Evolutionary conservation across 805 yeast genomes (phyloP).

Genomic region (Yamadazyma kitorensis): DNA sequence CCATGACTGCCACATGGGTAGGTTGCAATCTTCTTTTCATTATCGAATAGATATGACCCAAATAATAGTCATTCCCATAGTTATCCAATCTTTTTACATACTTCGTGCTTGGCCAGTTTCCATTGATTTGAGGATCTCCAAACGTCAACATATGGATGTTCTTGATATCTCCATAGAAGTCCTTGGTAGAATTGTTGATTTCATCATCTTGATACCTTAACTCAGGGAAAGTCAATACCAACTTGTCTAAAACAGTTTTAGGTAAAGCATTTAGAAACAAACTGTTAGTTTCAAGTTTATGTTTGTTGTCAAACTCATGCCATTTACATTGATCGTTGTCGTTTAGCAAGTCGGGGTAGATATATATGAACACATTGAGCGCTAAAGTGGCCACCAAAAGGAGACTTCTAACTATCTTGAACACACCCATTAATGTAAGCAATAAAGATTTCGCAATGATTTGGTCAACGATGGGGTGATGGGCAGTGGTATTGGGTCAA

Average conservation of each 20-base stretch:
- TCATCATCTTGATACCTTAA: conserved; percentile 5
- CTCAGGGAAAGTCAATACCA: conserved; percentile 20
- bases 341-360: conserved; percentile 63
- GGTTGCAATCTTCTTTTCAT: conserved; percentile 69
- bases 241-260: conserved; percentile 11
- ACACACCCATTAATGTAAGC: conserved; percentile 1
- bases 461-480: no score
- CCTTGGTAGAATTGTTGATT: conserved; percentile 8
- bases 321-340: conserved; percentile 58
- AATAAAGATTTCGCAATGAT: no score
- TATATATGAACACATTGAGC: conserved; percentile 64
- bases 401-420: conserved; percentile 2
- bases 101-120: conserved; percentile 70
- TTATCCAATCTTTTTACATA: conserved; percentile 76
- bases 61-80: conserved; percentile 83
- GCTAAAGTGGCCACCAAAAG: conserved; percentile 31
- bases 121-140: conserved; percentile 98
- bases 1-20: conserved; percentile 82
- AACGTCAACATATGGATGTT: conserved; percentile 72
- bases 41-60: conserved; percentile 75
- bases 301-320: conserved; percentile 39
- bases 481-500: no score
- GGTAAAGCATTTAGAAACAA: conserved; percentile 8
- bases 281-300: conserved; percentile 3
- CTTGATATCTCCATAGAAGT: conserved; percentile 20